A percentile compares a stretch with the other conserved stretches of the same genome.
Conservation (phyloP, 2,329 filamentous ascomycete species). For the Aciculosporium take region DNA sequence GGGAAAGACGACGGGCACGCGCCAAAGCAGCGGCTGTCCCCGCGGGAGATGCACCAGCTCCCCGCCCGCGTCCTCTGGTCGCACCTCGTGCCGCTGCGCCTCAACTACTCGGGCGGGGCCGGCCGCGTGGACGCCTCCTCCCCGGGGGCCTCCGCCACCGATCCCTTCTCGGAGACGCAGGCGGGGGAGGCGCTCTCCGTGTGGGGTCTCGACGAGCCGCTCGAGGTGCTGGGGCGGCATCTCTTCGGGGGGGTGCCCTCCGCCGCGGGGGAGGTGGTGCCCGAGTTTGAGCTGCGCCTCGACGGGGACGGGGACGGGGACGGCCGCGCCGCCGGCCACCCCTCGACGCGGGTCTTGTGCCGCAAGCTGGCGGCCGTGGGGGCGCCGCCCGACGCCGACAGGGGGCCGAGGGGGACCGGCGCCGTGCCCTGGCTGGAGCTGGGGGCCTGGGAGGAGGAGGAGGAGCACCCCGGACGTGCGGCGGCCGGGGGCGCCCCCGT, state of each 20-base stretch:
- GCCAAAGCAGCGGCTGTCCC: slow-evolving; percentile 21
- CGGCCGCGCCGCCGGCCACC: too few species aligned
- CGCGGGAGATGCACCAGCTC: slow-evolving; percentile 25
- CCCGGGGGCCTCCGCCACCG: slow-evolving; percentile 27
- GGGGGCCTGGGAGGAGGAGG: slow-evolving; percentile 23
- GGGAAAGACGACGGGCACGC: too few species aligned
- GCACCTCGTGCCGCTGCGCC: slow-evolving; percentile 33
- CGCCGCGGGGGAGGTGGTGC: slow-evolving; percentile 27
- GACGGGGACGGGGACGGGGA: too few species aligned
- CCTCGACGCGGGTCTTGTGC: slow-evolving; percentile 25
- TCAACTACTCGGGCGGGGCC: slow-evolving; percentile 15
- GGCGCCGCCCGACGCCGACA: slow-evolving; percentile 36
- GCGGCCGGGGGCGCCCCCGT: slow-evolving; percentile 21
- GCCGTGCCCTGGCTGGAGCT: slow-evolving; percentile 43
- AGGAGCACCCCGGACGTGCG: too few species aligned
- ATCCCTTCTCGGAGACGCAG: slow-evolving; percentile 29
- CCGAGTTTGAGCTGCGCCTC: too few species aligned
- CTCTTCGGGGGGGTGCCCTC: too few species aligned
- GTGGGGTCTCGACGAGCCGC: slow-evolving; percentile 17
- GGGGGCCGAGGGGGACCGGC: slow-evolving; percentile 32
- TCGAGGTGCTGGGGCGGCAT: slow-evolving; percentile 47
- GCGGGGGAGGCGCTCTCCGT: slow-evolving; percentile 25
- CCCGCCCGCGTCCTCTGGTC: slow-evolving; percentile 25
- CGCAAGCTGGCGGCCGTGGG: slow-evolving; percentile 34
- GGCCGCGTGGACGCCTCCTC: slow-evolving; percentile 16